A percentile compares a stretch with the other conserved stretches of the same genome.
Evolutionary conservation across 768 basidiomycete species (phyloP).

Genomic region (Auricularia heimuer): DNA sequence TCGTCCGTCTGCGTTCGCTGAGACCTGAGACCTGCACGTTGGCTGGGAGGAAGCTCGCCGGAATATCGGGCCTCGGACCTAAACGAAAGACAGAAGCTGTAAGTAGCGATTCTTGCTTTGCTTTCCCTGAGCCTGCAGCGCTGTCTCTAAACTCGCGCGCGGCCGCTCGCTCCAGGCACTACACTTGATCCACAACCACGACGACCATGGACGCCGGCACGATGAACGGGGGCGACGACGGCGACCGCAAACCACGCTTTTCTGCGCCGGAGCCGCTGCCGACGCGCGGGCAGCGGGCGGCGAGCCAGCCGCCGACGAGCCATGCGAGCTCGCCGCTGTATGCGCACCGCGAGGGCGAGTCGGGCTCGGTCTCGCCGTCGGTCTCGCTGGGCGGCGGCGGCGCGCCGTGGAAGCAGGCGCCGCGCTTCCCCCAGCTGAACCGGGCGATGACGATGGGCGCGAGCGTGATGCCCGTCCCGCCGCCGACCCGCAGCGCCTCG

Average conservation of each 20-base stretch:
- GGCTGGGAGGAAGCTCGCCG: background rate
- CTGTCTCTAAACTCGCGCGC: no score
- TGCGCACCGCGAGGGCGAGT: slow-evolving; percentile 49
- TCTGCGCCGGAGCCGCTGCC: background rate
- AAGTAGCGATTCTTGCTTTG: no score
- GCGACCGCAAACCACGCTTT: background rate
- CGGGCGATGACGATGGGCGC: slow-evolving; percentile 7
- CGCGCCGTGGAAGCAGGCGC: slow-evolving; percentile 31
- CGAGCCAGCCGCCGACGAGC: slow-evolving; percentile 56
- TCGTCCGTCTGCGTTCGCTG: no score
- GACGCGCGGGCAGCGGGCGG: slow-evolving; percentile 36
- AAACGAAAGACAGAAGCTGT: no score
- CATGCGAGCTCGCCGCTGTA: slow-evolving; percentile 33
- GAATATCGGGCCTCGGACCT: background rate
- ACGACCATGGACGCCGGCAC: background rate
- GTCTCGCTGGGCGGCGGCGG: slow-evolving; percentile 29
- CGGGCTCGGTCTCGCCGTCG: slow-evolving; percentile 29
- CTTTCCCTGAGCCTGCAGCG: no score
- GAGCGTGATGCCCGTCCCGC: slow-evolving; percentile 34
- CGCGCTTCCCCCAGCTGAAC: slow-evolving; percentile 20
- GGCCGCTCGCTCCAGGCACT: no score
- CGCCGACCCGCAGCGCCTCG: slow-evolving; percentile 59
- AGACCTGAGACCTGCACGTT: no score
- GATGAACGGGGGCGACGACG: background rate
- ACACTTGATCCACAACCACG: no score